These are phyloP conservation scores for Wickerhamiella australiensis DNA, from an alignment of 805 yeast species.

Conservation along the genomic window DNA sequence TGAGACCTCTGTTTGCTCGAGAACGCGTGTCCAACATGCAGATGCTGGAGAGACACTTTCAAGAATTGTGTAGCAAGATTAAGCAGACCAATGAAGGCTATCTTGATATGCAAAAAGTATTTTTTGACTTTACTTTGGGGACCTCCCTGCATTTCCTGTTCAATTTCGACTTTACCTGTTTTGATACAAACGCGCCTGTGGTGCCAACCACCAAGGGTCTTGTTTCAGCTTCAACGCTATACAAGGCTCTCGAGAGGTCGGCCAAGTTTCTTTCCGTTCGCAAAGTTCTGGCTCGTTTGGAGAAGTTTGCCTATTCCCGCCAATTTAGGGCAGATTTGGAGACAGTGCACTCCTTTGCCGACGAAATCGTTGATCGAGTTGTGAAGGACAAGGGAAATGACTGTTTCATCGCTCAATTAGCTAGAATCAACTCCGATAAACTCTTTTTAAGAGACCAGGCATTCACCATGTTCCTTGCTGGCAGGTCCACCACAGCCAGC, in stretches of 20 bases:
- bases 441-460: slow-evolving; percentile 34
- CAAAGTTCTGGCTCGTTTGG: slow-evolving; percentile 15
- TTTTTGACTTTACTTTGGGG: slow-evolving; percentile 25
- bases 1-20: slow-evolving; percentile 27
- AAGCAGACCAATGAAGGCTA: neutral
- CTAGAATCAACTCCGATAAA: slow-evolving; percentile 23
- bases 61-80: neutral
- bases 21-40: slow-evolving; percentile 22
- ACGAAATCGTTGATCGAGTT: slow-evolving; percentile 30
- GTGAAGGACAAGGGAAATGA: slow-evolving; percentile 23
- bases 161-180: slow-evolving; percentile 25
- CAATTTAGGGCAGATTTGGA: slow-evolving; percentile 28
- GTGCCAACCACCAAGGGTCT: slow-evolving; percentile 12
- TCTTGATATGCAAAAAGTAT: slow-evolving; percentile 24
- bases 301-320: slow-evolving; percentile 14
- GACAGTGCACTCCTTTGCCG: slow-evolving; percentile 29
- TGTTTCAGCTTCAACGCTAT: slow-evolving; percentile 12
- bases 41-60: slow-evolving; percentile 21
- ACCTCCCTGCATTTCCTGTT: slow-evolving; percentile 43
- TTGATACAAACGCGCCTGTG: slow-evolving; percentile 11
- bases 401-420: slow-evolving; percentile 22
- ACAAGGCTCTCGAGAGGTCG: slow-evolving; percentile 18
- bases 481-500: slow-evolving; percentile 38
- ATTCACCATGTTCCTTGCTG: slow-evolving; percentile 35
- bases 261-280: slow-evolving; percentile 18